Evolutionary conservation across 2,329 filamentous ascomycete genomes (phyloP), one percentile per base, ranked within the genome.

Genomic region (Arthrobotrys musiformis): DNA sequence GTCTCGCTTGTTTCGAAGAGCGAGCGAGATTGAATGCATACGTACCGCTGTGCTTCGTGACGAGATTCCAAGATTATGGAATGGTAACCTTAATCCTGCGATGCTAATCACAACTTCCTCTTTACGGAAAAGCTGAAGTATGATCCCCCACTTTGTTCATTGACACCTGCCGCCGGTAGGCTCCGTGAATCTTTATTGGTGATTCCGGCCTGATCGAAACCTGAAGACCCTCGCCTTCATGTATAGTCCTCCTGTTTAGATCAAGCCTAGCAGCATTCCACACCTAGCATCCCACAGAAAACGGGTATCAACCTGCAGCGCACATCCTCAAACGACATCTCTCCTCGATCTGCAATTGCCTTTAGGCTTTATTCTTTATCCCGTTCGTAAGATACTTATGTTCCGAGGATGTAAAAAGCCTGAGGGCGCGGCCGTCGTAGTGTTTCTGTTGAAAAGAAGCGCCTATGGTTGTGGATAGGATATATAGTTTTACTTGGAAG

Each of bases 401-500:
- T 33, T 62, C 26, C 42, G 28, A 62, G 30, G 24, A 7, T 8
- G 33, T 17, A 42, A 42, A 62, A 70, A 52, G 66, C 30, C 64
- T 69, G 48, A 68, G 35, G 30, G 11, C n/a, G 19, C 42, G 4
- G 11, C n/a, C n/a, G 28, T 52, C 28, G 40, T n/a, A n/a, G n/a
- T n/a, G n/a, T 28, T 24, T 6, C 44, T n/a, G 61, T 44, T 11
- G 28, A 24, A n/a, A 24, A 44, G 37, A 9, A 19, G 26, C 42
- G 24, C 52, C 66, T 60, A 37, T 26, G 26, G 37, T 19, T 40
- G 4, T 2, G 52, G 40, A 70, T 24, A 61, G 15, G 66, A 52
- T 70, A 62, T 70, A 70, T 67, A 67, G 54, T 70, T 40, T 70
- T 37, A 44, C 35, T 67, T 56, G 24, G 24, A 28, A 58, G 30